These are phyloP conservation scores for Lippia alba DNA, from an alignment of 305 asterid species.

Conservation along the genomic window DNA sequence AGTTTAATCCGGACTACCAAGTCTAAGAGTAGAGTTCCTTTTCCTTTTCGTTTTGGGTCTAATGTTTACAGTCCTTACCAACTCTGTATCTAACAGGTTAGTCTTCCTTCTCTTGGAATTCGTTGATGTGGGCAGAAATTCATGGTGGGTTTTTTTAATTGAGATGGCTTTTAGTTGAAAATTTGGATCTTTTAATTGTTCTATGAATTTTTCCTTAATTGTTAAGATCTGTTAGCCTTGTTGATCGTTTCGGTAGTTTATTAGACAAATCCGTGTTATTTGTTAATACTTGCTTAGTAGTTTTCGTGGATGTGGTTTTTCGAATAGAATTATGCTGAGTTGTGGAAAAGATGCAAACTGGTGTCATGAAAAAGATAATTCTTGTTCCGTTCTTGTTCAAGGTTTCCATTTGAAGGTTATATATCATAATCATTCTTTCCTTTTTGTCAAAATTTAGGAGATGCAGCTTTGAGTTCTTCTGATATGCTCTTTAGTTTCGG, in stretches of 20 bases:
- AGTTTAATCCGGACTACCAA: constrained; percentile 22
- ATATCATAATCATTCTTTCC: neutral
- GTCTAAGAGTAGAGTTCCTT: neutral
- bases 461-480: neutral
- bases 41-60: neutral
- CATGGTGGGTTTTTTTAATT: constrained; percentile 15
- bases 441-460: neutral
- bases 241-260: constrained; percentile 14
- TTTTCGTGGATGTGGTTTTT: constrained; percentile 19
- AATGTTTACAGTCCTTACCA: neutral
- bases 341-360: neutral
- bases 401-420: neutral
- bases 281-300: constrained; percentile 17
- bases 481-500: neutral
- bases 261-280: neutral
- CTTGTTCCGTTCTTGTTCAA: neutral
- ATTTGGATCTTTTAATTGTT: constrained; percentile 29
- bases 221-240: neutral
- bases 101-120: constrained; percentile 19
- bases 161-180: neutral
- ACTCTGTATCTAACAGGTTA: constrained; percentile 33
- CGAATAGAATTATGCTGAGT: neutral
- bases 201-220: constrained; percentile 15
- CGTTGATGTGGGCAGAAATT: neutral
- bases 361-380: neutral